These are phyloP conservation scores for Globisporangium recalcitrans DNA, from an alignment of 352 stramenopile genomes.

Conservation along the genomic window DNA sequence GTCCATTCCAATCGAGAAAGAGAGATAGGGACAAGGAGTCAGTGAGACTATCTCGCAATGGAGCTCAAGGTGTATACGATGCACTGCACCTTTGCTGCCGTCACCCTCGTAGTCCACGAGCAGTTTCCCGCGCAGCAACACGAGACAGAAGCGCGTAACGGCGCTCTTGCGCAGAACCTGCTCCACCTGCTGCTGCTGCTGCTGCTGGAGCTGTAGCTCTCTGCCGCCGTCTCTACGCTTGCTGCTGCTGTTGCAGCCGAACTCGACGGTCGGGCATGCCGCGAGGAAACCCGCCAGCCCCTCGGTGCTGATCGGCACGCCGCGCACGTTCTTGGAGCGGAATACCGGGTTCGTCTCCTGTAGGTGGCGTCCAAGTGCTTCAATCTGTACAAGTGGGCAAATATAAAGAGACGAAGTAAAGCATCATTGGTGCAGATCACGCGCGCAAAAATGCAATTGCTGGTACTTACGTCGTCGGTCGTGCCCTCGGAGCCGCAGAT, in stretches of 20 bases:
- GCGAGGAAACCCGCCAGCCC: slow-evolving; percentile 25
- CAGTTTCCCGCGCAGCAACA: slow-evolving; percentile 35
- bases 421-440: not conserved
- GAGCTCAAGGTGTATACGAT: not conserved
- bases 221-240: not conserved
- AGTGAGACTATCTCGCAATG: not conserved
- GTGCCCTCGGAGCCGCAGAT: slow-evolving; percentile 34
- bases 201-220: not conserved
- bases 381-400: slow-evolving; percentile 18
- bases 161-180: slow-evolving; percentile 23
- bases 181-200: slow-evolving; percentile 12
- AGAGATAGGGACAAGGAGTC: not conserved
- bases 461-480: slow-evolving; percentile 22
- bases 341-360: slow-evolving; percentile 32
- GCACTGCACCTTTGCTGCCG: slow-evolving; percentile 10
- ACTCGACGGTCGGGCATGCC: slow-evolving; percentile 29
- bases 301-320: slow-evolving; percentile 21
- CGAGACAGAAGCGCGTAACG: slow-evolving; percentile 27
- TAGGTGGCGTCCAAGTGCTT: slow-evolving; percentile 26
- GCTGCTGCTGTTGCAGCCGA: slow-evolving; percentile 2
- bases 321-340: slow-evolving; percentile 24
- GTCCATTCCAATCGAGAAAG: not conserved
- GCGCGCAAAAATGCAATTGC: too few species aligned
- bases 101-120: slow-evolving; percentile 23
- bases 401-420: slow-evolving; percentile 1